Percentiles rank a stretch among this genome's conserved stretches.
Conservation (phyloP, 352 stramenopile species). For the Phytophthora cactorum region DNA sequence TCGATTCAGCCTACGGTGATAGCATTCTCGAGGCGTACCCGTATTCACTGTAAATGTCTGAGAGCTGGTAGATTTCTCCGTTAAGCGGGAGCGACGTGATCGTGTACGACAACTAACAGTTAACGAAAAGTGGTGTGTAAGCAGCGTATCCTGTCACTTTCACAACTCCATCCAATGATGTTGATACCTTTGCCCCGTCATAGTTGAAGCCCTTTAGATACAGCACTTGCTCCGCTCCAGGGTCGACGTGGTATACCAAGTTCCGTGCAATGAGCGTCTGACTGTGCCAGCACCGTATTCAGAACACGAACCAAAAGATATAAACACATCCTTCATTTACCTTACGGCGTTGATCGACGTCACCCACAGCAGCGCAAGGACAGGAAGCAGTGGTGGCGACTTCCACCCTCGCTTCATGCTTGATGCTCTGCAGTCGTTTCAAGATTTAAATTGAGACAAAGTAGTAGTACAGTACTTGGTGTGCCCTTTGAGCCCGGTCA, state of each 20-base stretch:
- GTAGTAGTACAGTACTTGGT: not conserved
- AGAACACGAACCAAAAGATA: not conserved
- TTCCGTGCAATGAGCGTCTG: constrained; percentile 66
- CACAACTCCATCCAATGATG: not conserved
- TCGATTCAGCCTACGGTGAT: not conserved
- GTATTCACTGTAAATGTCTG: constrained; percentile 89
- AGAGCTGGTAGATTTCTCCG: constrained; percentile 90
- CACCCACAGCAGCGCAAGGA: constrained; percentile 18
- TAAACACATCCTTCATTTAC: constrained; percentile 11
- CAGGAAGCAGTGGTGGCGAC: constrained; percentile 1
- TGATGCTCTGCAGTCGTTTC: constrained; percentile 22
- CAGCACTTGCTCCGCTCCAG: constrained; percentile 79
- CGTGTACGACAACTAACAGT: constrained; percentile 61
- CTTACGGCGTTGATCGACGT: constrained; percentile 12
- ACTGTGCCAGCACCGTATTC: constrained; percentile 3
- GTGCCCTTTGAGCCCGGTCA: constrained; percentile 22
- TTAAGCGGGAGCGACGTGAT: constrained; percentile 87
- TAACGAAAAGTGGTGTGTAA: not conserved
- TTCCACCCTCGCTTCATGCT: constrained; percentile 18
- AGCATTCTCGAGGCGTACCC: constrained; percentile 47
- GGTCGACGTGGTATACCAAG: constrained; percentile 75
- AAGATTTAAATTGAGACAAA: constrained; percentile 18
- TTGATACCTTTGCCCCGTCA: constrained; percentile 47
- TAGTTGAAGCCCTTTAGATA: constrained; percentile 84
- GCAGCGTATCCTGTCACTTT: not conserved